Base-by-base conservation (phyloP, 176 grass and related monocot genomes). In the Hsuehochloa calcarea region DNA sequence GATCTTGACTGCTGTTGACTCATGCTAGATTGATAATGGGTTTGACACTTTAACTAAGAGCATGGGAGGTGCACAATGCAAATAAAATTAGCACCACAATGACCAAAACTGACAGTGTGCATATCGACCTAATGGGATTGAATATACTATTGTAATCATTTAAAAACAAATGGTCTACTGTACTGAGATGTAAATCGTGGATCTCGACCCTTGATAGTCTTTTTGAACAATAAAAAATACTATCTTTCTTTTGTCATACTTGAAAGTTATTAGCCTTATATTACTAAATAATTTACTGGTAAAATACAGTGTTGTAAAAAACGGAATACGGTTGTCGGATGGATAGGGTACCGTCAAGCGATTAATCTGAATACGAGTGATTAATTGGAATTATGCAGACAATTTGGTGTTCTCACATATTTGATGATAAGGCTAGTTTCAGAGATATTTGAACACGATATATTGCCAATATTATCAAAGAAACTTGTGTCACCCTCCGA, bases 181-280 rank as follows among this genome's bases (percentile, higher is more conserved):
- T 15, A 35, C 47, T 16, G 51, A 85, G 35, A 77, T 77, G 22
- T 68, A 41, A 63, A 41, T 76, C 68, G 65, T 60, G 40, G 26
- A 60, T 15, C 40, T 67, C 45, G 23, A 56, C 49, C 43, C 35
- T 44, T 55, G 62, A 10, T 69, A 68, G 20, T 74, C 43, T 72
- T 74, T 74, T 73, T 74, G 55, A 62, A 37, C 56, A 63, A n/a
- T 69, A 13, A 26, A 62, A 63, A 83, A 63, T 49, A 26, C 12
- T 50, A 16, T 64, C 25, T 35, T 82, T 7, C 25, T 35, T 82
- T 7, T 61, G 8, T 25, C 25, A 35, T 73, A 72, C 38, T 37
- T 74, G 68, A 47, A 73, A 83, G 1, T 38, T 63, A 56, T 19
- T 1, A 25, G 41, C 56, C 69, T 46, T 51, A 23, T 68, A 23